Percentiles rank a stretch among this genome's conserved stretches.
phyloP scores from a whole-genome alignment of 192 early-diverging fungal species.

The Phycomyces blakesleeanus region DNA sequence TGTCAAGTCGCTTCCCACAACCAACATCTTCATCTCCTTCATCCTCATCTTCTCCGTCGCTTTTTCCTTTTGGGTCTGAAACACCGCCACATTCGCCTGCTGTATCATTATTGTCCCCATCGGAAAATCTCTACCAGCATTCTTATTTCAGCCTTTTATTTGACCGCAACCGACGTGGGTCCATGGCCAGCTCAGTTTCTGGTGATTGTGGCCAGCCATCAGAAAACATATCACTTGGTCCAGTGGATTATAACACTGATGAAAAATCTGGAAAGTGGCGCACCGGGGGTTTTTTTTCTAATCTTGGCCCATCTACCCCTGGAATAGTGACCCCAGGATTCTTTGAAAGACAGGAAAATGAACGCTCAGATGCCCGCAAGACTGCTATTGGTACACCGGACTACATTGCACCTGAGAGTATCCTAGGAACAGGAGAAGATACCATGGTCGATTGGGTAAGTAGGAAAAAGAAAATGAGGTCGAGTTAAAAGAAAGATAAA shows the following conservation, averaged over 20 bases:
- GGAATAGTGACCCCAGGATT: slow-evolving; percentile 9
- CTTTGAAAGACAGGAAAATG: not conserved
- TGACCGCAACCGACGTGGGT: slow-evolving; percentile 39
- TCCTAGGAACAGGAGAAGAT: slow-evolving; percentile 80
- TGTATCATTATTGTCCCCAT: slow-evolving; percentile 13
- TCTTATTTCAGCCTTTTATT: slow-evolving; percentile 39
- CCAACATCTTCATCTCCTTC: slow-evolving; percentile 9
- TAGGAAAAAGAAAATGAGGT: not conserved
- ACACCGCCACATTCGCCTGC: slow-evolving; percentile 33
- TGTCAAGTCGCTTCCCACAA: too few relatives aligned
- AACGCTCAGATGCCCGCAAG: not conserved
- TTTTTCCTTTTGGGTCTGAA: slow-evolving; percentile 23
- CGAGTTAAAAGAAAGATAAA: too few relatives aligned
- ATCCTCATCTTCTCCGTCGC: slow-evolving; percentile 26
- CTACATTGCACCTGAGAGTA: slow-evolving; percentile 84
- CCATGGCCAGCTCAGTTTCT: slow-evolving; percentile 41
- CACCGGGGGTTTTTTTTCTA: not conserved
- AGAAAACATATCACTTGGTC: not conserved
- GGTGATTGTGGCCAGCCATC: slow-evolving; percentile 31
- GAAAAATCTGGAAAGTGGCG: not conserved
- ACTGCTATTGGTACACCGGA: slow-evolving; percentile 78
- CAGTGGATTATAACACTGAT: not conserved
- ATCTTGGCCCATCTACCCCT: slow-evolving; percentile 5
- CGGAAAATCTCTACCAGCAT: slow-evolving; percentile 21
- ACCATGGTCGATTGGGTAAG: slow-evolving; percentile 84